These are phyloP conservation scores for Sinapis alba DNA, from an alignment of 441 rosid genomes.

Conservation along the genomic window DNA sequence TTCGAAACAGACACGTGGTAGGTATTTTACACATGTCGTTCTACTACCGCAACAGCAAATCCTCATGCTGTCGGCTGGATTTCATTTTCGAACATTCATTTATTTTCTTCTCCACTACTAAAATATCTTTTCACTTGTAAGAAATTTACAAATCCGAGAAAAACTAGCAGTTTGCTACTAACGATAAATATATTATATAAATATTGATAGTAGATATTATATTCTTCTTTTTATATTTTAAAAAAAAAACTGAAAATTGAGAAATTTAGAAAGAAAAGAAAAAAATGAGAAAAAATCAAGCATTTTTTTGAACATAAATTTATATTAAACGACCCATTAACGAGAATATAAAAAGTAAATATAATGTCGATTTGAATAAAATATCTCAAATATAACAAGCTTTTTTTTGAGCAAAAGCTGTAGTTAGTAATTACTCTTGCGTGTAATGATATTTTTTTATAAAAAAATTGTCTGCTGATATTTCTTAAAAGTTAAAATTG, in stretches of 20 bases:
- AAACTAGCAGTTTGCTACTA: neutral
- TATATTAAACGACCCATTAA: too few species aligned
- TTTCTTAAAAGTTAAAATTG: neutral
- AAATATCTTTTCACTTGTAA: neutral
- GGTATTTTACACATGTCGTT: slow-evolving; percentile 6
- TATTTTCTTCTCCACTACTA: neutral
- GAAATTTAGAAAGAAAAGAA: too few species aligned
- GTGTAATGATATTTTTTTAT: neutral
- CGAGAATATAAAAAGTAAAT: too few species aligned
- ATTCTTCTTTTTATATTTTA: neutral
- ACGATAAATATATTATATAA: neutral
- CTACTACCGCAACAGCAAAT: neutral
- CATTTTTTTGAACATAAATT: too few species aligned
- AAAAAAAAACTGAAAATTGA: neutral
- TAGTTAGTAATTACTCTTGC: neutral
- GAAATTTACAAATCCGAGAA: neutral
- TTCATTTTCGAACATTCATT: neutral
- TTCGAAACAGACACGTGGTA: neutral
- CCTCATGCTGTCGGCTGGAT: slow-evolving; percentile 12
- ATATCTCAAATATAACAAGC: too few species aligned
- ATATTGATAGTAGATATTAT: neutral
- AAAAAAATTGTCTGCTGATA: too few species aligned
- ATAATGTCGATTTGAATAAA: too few species aligned
- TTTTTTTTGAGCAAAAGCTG: too few species aligned
- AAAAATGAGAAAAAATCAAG: too few species aligned